Percentiles rank a stretch among this genome's conserved stretches.
Evolutionary conservation across 192 early-diverging fungal species (phyloP).

Genomic region (Backusella parvicylindrica): DNA sequence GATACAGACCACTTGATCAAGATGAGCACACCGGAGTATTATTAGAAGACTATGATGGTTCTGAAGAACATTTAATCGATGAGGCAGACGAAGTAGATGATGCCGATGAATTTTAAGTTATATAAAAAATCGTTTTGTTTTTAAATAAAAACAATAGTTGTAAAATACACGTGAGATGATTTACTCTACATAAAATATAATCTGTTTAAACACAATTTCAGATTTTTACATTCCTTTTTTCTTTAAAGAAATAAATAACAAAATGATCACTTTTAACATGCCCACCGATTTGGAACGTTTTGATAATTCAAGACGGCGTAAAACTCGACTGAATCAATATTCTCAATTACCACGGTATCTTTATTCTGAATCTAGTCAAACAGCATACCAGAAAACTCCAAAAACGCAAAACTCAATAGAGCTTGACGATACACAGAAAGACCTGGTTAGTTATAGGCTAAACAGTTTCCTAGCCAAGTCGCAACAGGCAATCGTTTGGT

Average conservation of each 20-base stretch:
- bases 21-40: conserved; percentile 38
- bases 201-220: neutral
- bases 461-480: neutral
- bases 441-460: neutral
- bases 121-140: neutral
- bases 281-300: neutral
- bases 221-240: neutral
- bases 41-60: conserved; percentile 40
- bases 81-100: conserved; percentile 25
- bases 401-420: neutral
- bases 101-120: conserved; percentile 19
- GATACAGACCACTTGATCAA: conserved; percentile 33
- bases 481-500: neutral
- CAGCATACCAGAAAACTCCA: neutral
- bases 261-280: neutral
- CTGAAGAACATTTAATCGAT: conserved; percentile 23
- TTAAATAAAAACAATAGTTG: neutral
- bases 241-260: neutral
- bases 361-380: neutral
- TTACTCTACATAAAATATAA: neutral
- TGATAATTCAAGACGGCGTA: neutral
- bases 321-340: neutral
- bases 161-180: neutral
- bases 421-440: neutral
- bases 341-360: neutral